Percentiles rank a stretch among this genome's conserved stretches.
Evolutionary conservation across 2,329 filamentous ascomycete species (phyloP).

Genomic region (Fusarium sp.): DNA sequence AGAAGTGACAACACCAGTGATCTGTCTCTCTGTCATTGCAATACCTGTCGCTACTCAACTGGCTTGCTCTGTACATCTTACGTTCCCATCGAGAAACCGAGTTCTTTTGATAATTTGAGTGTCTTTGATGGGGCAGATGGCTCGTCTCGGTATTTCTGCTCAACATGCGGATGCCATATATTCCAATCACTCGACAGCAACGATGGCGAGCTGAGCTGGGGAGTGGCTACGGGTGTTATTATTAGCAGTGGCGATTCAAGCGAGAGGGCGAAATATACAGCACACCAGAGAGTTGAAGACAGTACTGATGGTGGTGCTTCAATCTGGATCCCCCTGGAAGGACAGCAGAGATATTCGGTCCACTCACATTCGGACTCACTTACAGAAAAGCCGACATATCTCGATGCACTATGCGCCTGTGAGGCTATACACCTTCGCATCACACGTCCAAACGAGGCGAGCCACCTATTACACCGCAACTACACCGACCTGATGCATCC

Average conservation of each 20-base stretch:
- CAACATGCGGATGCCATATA: slow-evolving; percentile 56
- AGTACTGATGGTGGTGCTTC: slow-evolving; percentile 54
- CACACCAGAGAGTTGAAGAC: slow-evolving; percentile 43
- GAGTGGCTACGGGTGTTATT: slow-evolving; percentile 53
- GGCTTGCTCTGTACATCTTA: slow-evolving; percentile 55
- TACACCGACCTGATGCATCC: slow-evolving; percentile 65
- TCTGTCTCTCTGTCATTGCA: slow-evolving; percentile 49
- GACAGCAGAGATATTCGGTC: not conserved
- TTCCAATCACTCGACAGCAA: slow-evolving; percentile 40
- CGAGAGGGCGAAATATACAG: not conserved
- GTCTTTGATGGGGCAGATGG: not conserved
- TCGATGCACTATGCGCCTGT: slow-evolving; percentile 46
- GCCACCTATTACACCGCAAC: slow-evolving; percentile 50
- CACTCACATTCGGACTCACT: not conserved
- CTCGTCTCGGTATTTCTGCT: slow-evolving; percentile 52
- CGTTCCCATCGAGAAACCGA: slow-evolving; percentile 41
- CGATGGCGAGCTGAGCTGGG: slow-evolving; percentile 41
- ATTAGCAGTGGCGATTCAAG: not conserved
- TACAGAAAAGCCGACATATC: not conserved
- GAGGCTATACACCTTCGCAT: slow-evolving; percentile 66
- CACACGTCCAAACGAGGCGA: slow-evolving; percentile 62
- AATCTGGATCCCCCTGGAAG: slow-evolving; percentile 40
- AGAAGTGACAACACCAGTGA: not conserved
- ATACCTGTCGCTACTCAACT: slow-evolving; percentile 46
- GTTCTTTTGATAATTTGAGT: slow-evolving; percentile 15